Conservation (phyloP, 2,329 filamentous ascomycete genomes). For the Penicillium nordicum region DNA sequence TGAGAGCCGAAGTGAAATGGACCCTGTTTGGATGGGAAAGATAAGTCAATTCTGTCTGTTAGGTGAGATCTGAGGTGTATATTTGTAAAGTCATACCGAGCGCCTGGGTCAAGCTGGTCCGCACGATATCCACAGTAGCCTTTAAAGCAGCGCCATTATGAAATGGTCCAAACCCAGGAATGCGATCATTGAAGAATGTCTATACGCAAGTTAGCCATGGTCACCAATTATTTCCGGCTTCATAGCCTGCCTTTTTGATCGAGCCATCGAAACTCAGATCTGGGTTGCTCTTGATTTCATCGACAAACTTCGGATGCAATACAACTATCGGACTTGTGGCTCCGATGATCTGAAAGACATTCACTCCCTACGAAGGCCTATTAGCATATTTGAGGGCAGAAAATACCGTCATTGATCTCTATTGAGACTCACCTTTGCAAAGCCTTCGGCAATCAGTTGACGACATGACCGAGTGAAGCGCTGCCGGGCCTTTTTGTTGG, state of each 20-base stretch:
- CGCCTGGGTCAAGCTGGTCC: conserved; percentile 30
- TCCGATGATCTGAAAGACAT: conserved; percentile 30
- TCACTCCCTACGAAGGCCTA: conserved; percentile 16
- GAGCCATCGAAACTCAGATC: conserved; percentile 27
- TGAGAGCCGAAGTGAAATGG: conserved; percentile 27
- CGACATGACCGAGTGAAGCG: conserved; percentile 26
- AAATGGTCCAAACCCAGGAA: conserved; percentile 33
- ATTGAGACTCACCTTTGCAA: conserved; percentile 23
- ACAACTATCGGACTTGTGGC: conserved; percentile 24
- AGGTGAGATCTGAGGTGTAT: no score
- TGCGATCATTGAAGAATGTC: conserved; percentile 29
- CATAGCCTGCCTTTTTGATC: conserved; percentile 20
- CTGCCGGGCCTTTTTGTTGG: conserved; percentile 30
- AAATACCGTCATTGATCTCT: neutral
- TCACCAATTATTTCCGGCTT: neutral
- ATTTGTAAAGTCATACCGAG: conserved; percentile 21
- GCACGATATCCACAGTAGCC: conserved; percentile 25
- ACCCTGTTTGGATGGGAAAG: conserved; percentile 11
- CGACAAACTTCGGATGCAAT: conserved; percentile 30
- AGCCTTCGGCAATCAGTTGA: conserved; percentile 26
- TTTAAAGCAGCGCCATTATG: conserved; percentile 12
- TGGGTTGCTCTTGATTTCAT: conserved; percentile 35
- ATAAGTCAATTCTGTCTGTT: neutral
- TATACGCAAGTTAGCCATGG: conserved; percentile 9
- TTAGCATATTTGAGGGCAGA: neutral